Evolutionary conservation across 2,329 filamentous ascomycete species (phyloP).

Genomic region (Scorias spongiosa): DNA sequence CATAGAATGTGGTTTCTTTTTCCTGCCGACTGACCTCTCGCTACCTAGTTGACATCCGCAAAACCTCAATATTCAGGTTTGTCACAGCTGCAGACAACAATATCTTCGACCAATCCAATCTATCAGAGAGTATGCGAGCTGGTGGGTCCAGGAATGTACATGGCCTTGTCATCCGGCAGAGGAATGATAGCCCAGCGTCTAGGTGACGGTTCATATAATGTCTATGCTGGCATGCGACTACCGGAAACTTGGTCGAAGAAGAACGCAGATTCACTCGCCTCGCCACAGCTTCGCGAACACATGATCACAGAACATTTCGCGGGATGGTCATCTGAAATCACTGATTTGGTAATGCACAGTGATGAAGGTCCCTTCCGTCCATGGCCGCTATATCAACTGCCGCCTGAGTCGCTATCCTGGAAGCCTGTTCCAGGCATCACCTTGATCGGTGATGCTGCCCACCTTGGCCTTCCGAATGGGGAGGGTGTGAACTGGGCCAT

Average conservation of each 20-base stretch:
- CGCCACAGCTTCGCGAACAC: slow-evolving; percentile 25
- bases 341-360: slow-evolving; percentile 27
- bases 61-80: slow-evolving; percentile 22
- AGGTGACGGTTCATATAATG: slow-evolving; percentile 10
- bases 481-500: slow-evolving; percentile 46
- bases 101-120: slow-evolving; percentile 14
- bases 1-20: not conserved
- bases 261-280: slow-evolving; percentile 7
- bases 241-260: slow-evolving; percentile 8
- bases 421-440: slow-evolving; percentile 34
- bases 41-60: slow-evolving; percentile 17
- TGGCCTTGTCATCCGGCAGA: slow-evolving; percentile 9
- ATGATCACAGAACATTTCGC: slow-evolving; percentile 23
- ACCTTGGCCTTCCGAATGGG: slow-evolving; percentile 39
- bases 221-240: slow-evolving; percentile 6
- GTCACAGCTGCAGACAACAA: slow-evolving; percentile 17
- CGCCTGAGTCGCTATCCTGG: slow-evolving; percentile 33
- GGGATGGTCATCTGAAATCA: slow-evolving; percentile 31
- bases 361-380: slow-evolving; percentile 22
- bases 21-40: not conserved
- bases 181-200: slow-evolving; percentile 8
- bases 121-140: slow-evolving; percentile 13
- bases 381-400: slow-evolving; percentile 38
- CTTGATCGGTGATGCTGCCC: slow-evolving; percentile 44
- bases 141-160: slow-evolving; percentile 16